Conservation (phyloP, 495 filamentous ascomycete genomes). For the Talaromyces thailandensis region DNA sequence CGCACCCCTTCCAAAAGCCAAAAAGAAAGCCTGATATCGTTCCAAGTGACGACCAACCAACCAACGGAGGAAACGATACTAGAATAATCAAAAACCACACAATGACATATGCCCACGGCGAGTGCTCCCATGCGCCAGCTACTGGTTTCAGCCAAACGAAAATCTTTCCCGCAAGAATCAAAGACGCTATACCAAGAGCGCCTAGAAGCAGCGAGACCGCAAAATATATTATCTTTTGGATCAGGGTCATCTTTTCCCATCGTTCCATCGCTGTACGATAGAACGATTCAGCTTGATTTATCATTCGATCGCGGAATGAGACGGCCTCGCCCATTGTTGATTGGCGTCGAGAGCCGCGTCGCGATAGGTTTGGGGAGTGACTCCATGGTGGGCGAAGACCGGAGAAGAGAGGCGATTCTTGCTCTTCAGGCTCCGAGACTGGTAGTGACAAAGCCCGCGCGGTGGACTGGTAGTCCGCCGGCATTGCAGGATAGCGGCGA, state of each 20-base stretch:
- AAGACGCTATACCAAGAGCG: conserved; percentile 52
- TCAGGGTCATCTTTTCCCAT: conserved; percentile 45
- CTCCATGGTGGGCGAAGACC: conserved; percentile 38
- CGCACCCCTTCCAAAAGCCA: conserved; percentile 76
- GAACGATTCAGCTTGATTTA: conserved; percentile 32
- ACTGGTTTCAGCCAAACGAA: conserved; percentile 62
- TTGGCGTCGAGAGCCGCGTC: conserved; percentile 25
- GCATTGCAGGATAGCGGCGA: conserved; percentile 37
- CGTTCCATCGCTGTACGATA: conserved; percentile 21
- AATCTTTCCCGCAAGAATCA: conserved; percentile 68
- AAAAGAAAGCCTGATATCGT: conserved; percentile 90
- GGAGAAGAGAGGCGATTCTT: conserved; percentile 17
- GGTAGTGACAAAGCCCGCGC: conserved; percentile 58
- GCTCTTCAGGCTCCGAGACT: conserved; percentile 39
- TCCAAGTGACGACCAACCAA: conserved; percentile 83
- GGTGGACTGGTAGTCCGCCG: conserved; percentile 52
- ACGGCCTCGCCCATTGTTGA: conserved; percentile 13
- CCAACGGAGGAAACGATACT: conserved; percentile 79
- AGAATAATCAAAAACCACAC: conserved; percentile 70
- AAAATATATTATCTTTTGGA: conserved; percentile 52
- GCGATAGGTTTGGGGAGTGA: conserved; percentile 14
- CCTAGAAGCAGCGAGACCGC: conserved; percentile 37
- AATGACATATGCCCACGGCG: conserved; percentile 64
- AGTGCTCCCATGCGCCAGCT: conserved; percentile 62
- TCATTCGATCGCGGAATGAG: conserved; percentile 34